A percentile compares a stretch with the other conserved stretches of the same genome.
These are phyloP conservation scores for Lactarius indigo DNA, from an alignment of 768 basidiomycete genomes.

Conservation along the genomic window DNA sequence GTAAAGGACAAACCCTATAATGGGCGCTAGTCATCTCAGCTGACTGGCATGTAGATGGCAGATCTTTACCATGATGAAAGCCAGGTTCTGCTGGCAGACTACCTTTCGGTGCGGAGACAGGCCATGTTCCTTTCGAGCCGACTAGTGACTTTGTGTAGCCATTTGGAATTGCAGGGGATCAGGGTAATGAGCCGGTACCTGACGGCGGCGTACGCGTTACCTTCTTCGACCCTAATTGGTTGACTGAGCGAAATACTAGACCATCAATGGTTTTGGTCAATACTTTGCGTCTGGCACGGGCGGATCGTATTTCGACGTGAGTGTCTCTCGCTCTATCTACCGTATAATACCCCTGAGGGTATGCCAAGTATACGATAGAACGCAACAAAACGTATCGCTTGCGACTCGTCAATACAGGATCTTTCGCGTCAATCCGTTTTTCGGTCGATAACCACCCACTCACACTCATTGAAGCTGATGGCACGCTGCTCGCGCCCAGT, in stretches of 20 bases:
- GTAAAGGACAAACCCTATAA: background rate
- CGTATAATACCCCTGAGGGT: constrained; percentile 18
- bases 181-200: constrained; percentile 35
- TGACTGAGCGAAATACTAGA: constrained; percentile 17
- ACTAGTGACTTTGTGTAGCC: constrained; percentile 26
- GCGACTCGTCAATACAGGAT: constrained; percentile 46
- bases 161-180: constrained; percentile 32
- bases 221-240: background rate
- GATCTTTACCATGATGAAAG: constrained; percentile 35
- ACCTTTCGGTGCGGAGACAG: constrained; percentile 28
- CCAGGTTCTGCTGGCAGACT: constrained; percentile 27
- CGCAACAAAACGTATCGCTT: constrained; percentile 42
- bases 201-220: constrained; percentile 31
- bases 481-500: constrained; percentile 40
- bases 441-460: constrained; percentile 46
- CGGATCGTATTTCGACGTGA: constrained; percentile 32
- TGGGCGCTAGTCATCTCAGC: background rate
- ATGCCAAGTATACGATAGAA: constrained; percentile 35
- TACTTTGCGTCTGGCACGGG: constrained; percentile 30
- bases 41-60: constrained; percentile 34
- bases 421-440: constrained; percentile 45
- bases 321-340: background rate
- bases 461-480: constrained; percentile 48
- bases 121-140: background rate
- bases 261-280: constrained; percentile 36